Conservation (phyloP, 441 rosid genomes). For the Erodium moschatum region DNA sequence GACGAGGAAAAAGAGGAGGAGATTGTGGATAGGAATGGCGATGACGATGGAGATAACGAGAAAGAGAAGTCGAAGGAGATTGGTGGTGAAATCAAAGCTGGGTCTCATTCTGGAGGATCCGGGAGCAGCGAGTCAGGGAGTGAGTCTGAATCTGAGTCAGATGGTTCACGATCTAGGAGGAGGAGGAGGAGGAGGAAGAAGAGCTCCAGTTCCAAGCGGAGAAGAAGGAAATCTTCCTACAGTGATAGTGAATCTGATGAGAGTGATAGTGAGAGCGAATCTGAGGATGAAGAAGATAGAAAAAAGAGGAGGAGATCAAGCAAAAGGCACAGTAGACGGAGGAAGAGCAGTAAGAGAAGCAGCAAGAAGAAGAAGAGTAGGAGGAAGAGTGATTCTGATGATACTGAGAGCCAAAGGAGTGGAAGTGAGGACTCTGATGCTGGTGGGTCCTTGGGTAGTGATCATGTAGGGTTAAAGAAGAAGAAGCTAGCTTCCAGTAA, state of each 20-base stretch:
- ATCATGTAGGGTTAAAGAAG: slow-evolving; percentile 25
- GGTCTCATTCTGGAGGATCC: slow-evolving; percentile 28
- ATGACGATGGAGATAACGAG: slow-evolving; percentile 23
- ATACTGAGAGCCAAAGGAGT: slow-evolving; percentile 29
- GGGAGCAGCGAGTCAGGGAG: slow-evolving; percentile 15
- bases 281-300: slow-evolving; percentile 30
- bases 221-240: slow-evolving; percentile 20
- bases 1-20: slow-evolving; percentile 40
- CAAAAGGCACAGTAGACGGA: slow-evolving; percentile 30
- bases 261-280: slow-evolving; percentile 32
- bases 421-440: slow-evolving; percentile 34
- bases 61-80: slow-evolving; percentile 18
- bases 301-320: slow-evolving; percentile 25
- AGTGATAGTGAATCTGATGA: slow-evolving; percentile 8
- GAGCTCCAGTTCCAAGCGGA: slow-evolving; percentile 34
- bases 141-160: slow-evolving; percentile 29
- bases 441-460: slow-evolving; percentile 22
- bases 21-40: slow-evolving; percentile 18
- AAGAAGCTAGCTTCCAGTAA: slow-evolving; percentile 23
- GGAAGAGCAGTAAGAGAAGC: slow-evolving; percentile 26
- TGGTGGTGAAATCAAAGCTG: slow-evolving; percentile 18
- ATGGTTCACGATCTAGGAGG: slow-evolving; percentile 21
- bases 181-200: slow-evolving; percentile 27
- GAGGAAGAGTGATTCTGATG: slow-evolving; percentile 44
- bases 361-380: slow-evolving; percentile 30